Conservation (phyloP, 257 asterid genomes). For the Knoxia roxburghii region DNA sequence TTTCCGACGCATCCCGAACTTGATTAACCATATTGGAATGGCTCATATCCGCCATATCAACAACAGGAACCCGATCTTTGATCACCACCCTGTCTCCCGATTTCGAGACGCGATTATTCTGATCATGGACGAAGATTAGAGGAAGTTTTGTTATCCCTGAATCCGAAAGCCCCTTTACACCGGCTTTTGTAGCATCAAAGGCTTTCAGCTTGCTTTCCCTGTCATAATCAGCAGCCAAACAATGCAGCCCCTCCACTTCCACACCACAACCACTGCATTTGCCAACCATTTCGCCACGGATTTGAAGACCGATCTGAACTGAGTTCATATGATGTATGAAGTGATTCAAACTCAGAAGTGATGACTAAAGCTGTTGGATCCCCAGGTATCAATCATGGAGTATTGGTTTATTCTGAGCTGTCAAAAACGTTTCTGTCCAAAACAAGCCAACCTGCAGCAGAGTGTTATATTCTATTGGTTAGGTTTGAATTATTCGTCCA, state of each 20-base stretch:
- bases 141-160: conserved; percentile 5
- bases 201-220: conserved; percentile 2
- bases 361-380: too few relatives aligned
- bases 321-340: too few relatives aligned
- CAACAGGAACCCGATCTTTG: neutral
- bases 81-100: neutral
- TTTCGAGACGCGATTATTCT: neutral
- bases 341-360: too few relatives aligned
- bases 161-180: conserved; percentile 9
- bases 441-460: too few relatives aligned
- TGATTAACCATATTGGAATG: neutral
- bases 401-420: too few relatives aligned
- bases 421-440: too few relatives aligned
- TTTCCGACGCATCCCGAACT: neutral
- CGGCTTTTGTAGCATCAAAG: conserved; percentile 12
- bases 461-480: too few relatives aligned
- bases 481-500: too few relatives aligned
- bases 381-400: too few relatives aligned
- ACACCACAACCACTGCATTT: neutral
- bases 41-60: neutral
- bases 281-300: neutral
- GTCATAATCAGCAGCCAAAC: neutral
- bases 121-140: conserved; percentile 1
- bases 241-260: too few relatives aligned
- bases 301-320: neutral